Evolutionary conservation across 2,329 filamentous ascomycete genomes (phyloP), one percentile per base, ranked within the genome.

Genomic region (Fusarium musae): DNA sequence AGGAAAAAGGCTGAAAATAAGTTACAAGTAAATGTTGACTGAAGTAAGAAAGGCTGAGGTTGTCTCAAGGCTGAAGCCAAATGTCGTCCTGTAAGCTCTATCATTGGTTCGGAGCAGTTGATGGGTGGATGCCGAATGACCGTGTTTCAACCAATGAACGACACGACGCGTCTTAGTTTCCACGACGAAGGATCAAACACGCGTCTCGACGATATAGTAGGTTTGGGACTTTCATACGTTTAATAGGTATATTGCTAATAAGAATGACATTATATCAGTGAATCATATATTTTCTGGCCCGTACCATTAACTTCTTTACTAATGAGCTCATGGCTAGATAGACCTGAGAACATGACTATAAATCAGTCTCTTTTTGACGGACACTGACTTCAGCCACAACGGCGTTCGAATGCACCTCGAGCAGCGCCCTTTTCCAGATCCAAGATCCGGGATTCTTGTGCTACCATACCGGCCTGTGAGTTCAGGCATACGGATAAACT

Each of bases 31-130:
- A 58, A 64, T 28, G 57, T 43, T 65, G 44, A 53, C 36, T 65
- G 26, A 62, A 56, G 59, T 74, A n/a, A 73, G 69, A 74, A 72
- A 75, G 75, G 75, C 74, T 77, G 73, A 76, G 63, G 37, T 12
- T 68, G 61, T 50, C 66, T 68, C 66, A 5, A 69, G 66, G 75
- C 70, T 77, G 75, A 76, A 52, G 70, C 65, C 37, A 40, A 57
- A 63, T 47, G 59, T 67, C 37, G 54, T n/a, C 30, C 47, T 47
- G 23, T 30, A 37, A 17, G 39, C 26, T 34, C 44, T 50, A 23
- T 66, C 54, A 75, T 77, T 78, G 74, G 74, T 65, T 47, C 30
- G 26, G 5, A 23, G 32, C 21, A 17, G 23, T 37, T 23, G 26
- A 28, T 40, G 43, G 47, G 75, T 74, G 75, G 73, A 53, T 69